phyloP scores from a whole-genome alignment of 805 yeast genomes.

The Hanseniaspora taiwanica region DNA sequence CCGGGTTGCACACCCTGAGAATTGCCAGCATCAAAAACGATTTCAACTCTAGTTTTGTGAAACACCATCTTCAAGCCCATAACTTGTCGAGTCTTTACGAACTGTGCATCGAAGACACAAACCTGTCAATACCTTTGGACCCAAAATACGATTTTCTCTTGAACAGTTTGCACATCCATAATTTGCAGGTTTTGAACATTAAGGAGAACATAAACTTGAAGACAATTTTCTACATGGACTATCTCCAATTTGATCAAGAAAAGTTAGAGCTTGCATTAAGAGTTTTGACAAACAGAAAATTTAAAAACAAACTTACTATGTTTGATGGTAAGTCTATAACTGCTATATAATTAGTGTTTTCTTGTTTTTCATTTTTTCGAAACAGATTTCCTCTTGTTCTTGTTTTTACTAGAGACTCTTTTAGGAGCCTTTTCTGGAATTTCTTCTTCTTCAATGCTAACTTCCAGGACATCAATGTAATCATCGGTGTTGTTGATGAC shows the following conservation, averaged over 20 bases:
- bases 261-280: constrained; percentile 42
- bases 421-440: too few species aligned
- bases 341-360: constrained; percentile 86
- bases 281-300: constrained; percentile 78
- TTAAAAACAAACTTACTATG: constrained; percentile 91
- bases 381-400: too few species aligned
- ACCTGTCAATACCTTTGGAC: constrained; percentile 2
- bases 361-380: too few species aligned
- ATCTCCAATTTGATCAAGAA: background rate
- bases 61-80: background rate
- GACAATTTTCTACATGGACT: background rate
- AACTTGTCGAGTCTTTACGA: background rate
- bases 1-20: background rate
- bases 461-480: too few species aligned
- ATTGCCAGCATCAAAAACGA: constrained; percentile 1
- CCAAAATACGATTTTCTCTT: constrained; percentile 1
- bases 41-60: background rate
- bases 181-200: constrained; percentile 3
- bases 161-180: background rate
- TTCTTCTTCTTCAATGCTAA: too few species aligned
- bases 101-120: constrained; percentile 1
- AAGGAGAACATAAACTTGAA: constrained; percentile 1
- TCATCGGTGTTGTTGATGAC: too few species aligned
- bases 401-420: too few species aligned
- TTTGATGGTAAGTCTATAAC: constrained; percentile 87